Conservation (phyloP, 1,284 basidiomycete species). For the Sanguinoderma infundibulare region DNA sequence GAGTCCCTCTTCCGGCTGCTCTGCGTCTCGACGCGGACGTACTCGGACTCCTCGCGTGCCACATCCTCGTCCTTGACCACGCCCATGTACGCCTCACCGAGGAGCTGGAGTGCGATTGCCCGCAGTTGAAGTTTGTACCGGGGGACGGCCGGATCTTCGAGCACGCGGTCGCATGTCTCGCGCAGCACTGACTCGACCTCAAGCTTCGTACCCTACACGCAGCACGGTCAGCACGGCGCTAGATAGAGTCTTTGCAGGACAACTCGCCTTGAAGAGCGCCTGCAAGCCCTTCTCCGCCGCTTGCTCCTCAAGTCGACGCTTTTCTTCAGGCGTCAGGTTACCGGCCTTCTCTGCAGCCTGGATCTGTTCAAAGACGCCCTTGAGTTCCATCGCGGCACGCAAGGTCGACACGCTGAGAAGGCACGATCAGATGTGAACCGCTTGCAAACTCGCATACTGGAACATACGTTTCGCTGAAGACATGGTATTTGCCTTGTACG, state of each 20-base stretch:
- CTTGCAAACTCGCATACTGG: not conserved
- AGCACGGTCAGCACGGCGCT: not conserved
- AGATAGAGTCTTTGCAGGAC: not conserved
- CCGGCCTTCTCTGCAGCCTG: slow-evolving; percentile 92
- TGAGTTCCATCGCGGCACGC: slow-evolving; percentile 90
- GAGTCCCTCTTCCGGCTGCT: slow-evolving; percentile 46
- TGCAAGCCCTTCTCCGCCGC: slow-evolving; percentile 96
- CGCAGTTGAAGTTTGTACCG: slow-evolving; percentile 73
- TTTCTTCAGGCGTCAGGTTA: slow-evolving; percentile 83
- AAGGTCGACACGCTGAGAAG: slow-evolving; percentile 82
- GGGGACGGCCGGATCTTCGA: slow-evolving; percentile 60
- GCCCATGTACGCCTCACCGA: slow-evolving; percentile 75
- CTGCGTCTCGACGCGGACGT: slow-evolving; percentile 84
- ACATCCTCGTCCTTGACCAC: slow-evolving; percentile 74
- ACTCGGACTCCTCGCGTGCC: slow-evolving; percentile 69
- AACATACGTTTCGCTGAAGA: slow-evolving; percentile 89
- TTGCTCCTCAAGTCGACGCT: slow-evolving; percentile 91
- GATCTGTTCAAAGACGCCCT: slow-evolving; percentile 94
- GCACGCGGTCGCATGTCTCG: slow-evolving; percentile 90
- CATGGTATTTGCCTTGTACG: slow-evolving; percentile 92
- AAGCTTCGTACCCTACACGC: slow-evolving; percentile 83
- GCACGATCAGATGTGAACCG: slow-evolving; percentile 1
- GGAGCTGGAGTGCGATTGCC: slow-evolving; percentile 82
- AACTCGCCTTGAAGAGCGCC: slow-evolving; percentile 84
- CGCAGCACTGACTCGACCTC: slow-evolving; percentile 94